Base-by-base conservation (phyloP, 2,329 filamentous ascomycete species). In the Exophiala sp. region DNA sequence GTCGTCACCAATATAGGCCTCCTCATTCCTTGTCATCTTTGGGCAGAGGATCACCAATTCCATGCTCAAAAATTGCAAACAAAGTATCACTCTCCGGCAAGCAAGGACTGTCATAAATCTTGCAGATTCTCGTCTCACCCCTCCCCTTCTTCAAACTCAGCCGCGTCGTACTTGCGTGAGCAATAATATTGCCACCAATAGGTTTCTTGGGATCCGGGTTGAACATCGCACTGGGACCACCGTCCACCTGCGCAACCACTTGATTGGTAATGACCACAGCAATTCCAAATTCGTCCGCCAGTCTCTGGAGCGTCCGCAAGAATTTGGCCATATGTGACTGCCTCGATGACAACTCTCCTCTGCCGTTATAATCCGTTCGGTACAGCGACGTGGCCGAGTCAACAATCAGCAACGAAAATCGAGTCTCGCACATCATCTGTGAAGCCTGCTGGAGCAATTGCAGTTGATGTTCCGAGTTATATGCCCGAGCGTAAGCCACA, bases 171-270 rank as follows among this genome's bases (percentile, higher is more conserved):
- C 90, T 96, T 48, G 94, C 91, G 71, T 99, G 94, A 2, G 95
- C 94, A 69, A 99, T 97, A 63, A 99, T 99, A 72, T 99, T 97
- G 61, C 94, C 94, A 63, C 94, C 94, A 69, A 99, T 96, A 0
- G 94, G 94, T 72, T 99, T 99, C 81, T 99, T 99, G 6, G 94
- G 94, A 67, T 99, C 95, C 0, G 95, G 94, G 64, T 99, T 99
- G 78, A 96, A 99, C 94, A 99, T 99, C 58, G 92, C 86, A 67
- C 88, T 92, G 29, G 92, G 91, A 2, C 94, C 94, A 59, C 94
- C 94, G 68, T 99, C 94, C 7, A 99, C 94, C 71, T 99, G 95
- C 8, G 94, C 94, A 38, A 99, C 95, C 29, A 99, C 94, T 71
- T 99, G 94, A 69, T 99, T 99, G 40, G 94, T 97, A 66, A 99